Evolutionary conservation across 257 asterid species (phyloP), one percentile per base, ranked within the genome.

Genomic region (Ligustrum vulgare): DNA sequence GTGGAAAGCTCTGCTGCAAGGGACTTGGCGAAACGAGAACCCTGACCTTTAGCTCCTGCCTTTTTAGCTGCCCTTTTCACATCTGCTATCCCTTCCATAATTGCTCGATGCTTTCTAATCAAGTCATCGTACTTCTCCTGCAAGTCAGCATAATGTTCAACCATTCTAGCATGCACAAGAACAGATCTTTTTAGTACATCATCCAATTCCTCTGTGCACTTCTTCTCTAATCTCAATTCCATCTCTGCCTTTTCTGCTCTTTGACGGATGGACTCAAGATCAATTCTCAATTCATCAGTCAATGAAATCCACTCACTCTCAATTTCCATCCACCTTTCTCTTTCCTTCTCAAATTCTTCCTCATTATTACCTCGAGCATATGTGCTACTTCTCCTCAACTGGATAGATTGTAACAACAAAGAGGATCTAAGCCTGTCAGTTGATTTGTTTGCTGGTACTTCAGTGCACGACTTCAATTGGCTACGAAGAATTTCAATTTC

Each of bases 261-360:
- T 49, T 81, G 88, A 8, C 98, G 94, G 70, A 81, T 83, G 41
- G 89, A 70, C 81, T 95, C 99, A 0, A 95, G 87, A 34, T 95
- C 98, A 13, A 91, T 90, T 76, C 99, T 87, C 73, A 95, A 76
- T 76, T 95, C 99, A 62, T 93, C 99, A 2, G 99, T 95, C 8
- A 95, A 82, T 51, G 97, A 95, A 31, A 95, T 95, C 99, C 98
- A 95, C 10, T 91, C 97, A 6, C 99, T 95, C 82, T 93, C 99
- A 97, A 91, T 93, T 79, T 95, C 99, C 82, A 88, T 90, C 98
- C 97, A 95, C 73, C 84, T 88, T 43, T 94, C 75, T 70, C 97
- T 82, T 82, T 93, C 98, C 80, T 88, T 89, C 86, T 95, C 98
- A 5, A 93, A 80, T 64, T 95, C 99, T 79, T 89, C 98, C 64